Conservation (phyloP, 768 basidiomycete species). For the Kwoniella pini region DNA sequence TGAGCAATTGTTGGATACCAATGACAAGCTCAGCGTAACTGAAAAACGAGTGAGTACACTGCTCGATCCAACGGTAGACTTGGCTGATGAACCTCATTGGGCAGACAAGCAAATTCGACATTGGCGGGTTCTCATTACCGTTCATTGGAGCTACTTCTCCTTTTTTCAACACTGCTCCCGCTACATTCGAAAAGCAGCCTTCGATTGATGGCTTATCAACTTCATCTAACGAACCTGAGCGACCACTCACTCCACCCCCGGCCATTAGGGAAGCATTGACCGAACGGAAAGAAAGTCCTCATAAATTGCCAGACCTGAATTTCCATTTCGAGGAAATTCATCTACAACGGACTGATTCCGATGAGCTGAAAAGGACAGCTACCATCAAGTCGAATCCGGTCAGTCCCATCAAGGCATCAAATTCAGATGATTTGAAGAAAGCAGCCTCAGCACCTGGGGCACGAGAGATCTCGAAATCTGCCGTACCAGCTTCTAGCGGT, state of each 20-base stretch:
- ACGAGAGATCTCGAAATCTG: background rate
- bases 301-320: slow-evolving; percentile 47
- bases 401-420: slow-evolving; percentile 6
- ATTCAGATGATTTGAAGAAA: slow-evolving; percentile 3
- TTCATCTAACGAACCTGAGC: slow-evolving; percentile 18
- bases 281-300: slow-evolving; percentile 37
- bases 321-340: slow-evolving; percentile 47
- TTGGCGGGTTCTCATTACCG: slow-evolving; percentile 45
- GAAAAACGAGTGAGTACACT: slow-evolving; percentile 34
- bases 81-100: background rate
- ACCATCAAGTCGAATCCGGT: slow-evolving; percentile 6
- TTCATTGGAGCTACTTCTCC: slow-evolving; percentile 46
- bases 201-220: slow-evolving; percentile 15
- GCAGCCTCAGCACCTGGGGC: background rate
- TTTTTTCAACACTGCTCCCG: slow-evolving; percentile 34
- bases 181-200: slow-evolving; percentile 29
- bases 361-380: slow-evolving; percentile 6
- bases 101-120: slow-evolving; percentile 41
- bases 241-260: slow-evolving; percentile 46
- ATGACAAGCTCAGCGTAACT: slow-evolving; percentile 12
- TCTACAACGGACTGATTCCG: slow-evolving; percentile 7
- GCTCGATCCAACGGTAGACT: background rate
- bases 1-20: slow-evolving; percentile 4
- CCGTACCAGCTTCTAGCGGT: background rate
- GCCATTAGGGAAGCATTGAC: slow-evolving; percentile 1